phyloP scores from a whole-genome alignment of 176 grass and related monocot genomes.

The Cenchrus fungigraminus region DNA sequence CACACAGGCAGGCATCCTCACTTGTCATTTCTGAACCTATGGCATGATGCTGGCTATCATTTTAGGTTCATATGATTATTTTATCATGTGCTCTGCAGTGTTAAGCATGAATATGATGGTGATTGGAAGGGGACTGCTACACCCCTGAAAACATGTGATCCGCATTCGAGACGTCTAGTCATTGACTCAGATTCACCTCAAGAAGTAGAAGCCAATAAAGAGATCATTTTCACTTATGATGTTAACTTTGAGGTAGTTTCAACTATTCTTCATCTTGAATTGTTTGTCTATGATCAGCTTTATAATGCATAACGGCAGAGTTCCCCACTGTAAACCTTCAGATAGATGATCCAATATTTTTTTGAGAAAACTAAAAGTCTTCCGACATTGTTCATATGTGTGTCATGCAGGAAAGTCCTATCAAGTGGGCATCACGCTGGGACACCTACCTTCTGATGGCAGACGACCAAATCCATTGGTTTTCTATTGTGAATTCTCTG shows the following conservation, averaged over 20 bases:
- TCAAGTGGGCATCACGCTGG: slow-evolving; percentile 96
- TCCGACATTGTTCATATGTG: slow-evolving; percentile 11
- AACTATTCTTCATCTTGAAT: background rate
- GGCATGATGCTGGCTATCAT: background rate
- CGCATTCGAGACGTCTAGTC: slow-evolving; percentile 58
- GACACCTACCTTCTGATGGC: slow-evolving; percentile 96
- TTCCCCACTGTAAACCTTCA: slow-evolving; percentile 2
- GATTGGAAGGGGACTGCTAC: slow-evolving; percentile 64
- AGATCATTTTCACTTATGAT: slow-evolving; percentile 81
- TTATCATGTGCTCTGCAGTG: slow-evolving; percentile 45
- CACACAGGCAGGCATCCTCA: slow-evolving; percentile 54
- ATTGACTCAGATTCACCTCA: slow-evolving; percentile 69
- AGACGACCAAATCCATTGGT: slow-evolving; percentile 95
- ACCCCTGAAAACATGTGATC: slow-evolving; percentile 66
- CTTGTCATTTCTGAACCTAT: background rate
- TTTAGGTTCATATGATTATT: slow-evolving; percentile 1
- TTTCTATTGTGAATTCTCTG: slow-evolving; percentile 85
- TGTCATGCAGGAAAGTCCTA: slow-evolving; percentile 67
- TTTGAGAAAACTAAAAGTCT: background rate
- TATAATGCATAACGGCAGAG: background rate
- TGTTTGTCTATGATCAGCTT: background rate
- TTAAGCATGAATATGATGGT: slow-evolving; percentile 77
- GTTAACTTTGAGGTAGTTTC: slow-evolving; percentile 68
- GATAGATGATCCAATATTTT: slow-evolving; percentile 21
- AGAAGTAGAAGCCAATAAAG: slow-evolving; percentile 68